Evolutionary conservation across 768 basidiomycete species (phyloP).

Genomic region (Lactarius hengduanensis): DNA sequence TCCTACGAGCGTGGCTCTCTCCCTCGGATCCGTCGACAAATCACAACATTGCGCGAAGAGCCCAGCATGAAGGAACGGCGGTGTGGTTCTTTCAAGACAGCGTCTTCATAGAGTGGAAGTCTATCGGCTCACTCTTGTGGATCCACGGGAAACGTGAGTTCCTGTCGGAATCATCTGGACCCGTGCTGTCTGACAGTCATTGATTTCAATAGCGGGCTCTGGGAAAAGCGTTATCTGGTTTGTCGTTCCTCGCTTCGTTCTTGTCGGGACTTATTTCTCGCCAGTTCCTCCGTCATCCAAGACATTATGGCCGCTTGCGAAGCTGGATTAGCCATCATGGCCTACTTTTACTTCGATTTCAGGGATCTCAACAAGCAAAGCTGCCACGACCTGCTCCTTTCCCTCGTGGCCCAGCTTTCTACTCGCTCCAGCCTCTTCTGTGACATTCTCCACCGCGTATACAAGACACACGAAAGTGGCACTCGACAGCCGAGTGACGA

Average conservation of each 20-base stretch:
- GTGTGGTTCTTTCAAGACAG: neutral
- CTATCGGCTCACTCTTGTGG: neutral
- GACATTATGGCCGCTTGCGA: neutral
- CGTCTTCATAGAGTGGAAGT: neutral
- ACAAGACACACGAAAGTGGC: neutral
- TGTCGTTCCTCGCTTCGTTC: neutral
- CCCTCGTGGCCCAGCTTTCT: neutral
- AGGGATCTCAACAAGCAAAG: conserved; percentile 1
- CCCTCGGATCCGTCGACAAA: too few species aligned
- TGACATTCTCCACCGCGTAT: neutral
- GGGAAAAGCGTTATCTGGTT: neutral
- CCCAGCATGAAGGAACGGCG: too few species aligned
- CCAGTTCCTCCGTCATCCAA: neutral
- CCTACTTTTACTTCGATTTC: neutral
- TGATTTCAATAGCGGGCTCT: neutral
- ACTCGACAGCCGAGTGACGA: neutral
- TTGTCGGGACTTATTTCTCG: neutral
- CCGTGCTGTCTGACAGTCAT: neutral
- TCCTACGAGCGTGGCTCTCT: too few species aligned
- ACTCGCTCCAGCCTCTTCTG: neutral
- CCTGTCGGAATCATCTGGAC: neutral
- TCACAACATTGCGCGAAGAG: too few species aligned
- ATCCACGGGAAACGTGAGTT: neutral
- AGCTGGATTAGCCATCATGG: neutral
- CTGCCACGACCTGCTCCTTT: neutral